These are phyloP conservation scores for Diaporthe humulicola DNA, from an alignment of 2,329 filamentous ascomycete genomes.

Conservation along the genomic window DNA sequence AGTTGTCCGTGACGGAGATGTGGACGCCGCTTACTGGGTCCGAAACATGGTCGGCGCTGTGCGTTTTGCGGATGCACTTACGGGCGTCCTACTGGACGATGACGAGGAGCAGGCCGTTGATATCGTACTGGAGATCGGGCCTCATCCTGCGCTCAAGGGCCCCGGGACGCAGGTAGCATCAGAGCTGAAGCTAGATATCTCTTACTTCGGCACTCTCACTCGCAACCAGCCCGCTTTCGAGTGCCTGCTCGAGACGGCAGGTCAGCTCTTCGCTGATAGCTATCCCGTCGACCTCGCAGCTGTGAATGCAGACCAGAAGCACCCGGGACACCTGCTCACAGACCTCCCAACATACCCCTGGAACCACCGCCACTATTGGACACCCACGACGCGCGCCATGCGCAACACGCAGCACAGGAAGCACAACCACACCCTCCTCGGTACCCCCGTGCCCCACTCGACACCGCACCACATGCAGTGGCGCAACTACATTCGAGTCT, in stretches of 20 bases:
- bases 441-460: background rate
- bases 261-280: background rate
- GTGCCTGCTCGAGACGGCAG: conserved; percentile 4
- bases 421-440: conserved; percentile 36
- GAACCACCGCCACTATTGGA: conserved; percentile 39
- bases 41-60: conserved; percentile 53
- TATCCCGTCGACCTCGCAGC: conserved; percentile 12
- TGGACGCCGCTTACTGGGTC: conserved; percentile 44
- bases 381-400: conserved; percentile 35
- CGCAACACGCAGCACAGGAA: conserved; percentile 6
- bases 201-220: background rate
- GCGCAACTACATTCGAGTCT: conserved; percentile 40
- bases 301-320: background rate
- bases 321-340: background rate
- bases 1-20: background rate
- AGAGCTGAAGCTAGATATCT: background rate
- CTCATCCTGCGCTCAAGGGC: conserved; percentile 54
- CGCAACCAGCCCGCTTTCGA: background rate
- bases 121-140: conserved; percentile 48
- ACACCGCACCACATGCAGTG: conserved; percentile 26
- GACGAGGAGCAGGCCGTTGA: conserved; percentile 33
- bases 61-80: conserved; percentile 48
- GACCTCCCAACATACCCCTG: conserved; percentile 36
- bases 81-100: background rate
- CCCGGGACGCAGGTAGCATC: background rate